phyloP scores from a whole-genome alignment of 225 moss, liverwort and hornwort species.

The Marchantia paleacea region DNA sequence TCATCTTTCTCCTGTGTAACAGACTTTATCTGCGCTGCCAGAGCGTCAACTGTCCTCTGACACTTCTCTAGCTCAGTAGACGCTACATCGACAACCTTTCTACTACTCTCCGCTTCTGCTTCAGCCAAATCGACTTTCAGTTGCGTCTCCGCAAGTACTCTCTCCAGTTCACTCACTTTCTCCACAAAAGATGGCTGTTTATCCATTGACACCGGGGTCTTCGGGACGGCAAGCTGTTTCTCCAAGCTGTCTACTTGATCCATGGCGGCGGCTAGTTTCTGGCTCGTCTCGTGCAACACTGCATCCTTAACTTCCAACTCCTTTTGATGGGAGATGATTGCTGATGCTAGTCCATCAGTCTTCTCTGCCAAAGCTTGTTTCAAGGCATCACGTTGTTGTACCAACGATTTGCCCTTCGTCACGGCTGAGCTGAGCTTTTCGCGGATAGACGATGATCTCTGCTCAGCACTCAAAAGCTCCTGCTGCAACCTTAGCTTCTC shows the following conservation, averaged over 20 bases:
- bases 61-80: conserved; percentile 36
- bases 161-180: conserved; percentile 25
- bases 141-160: conserved; percentile 44
- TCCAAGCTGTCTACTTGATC: conserved; percentile 23
- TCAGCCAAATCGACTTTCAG: conserved; percentile 28
- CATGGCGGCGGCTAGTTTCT: conserved; percentile 22
- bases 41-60: conserved; percentile 29
- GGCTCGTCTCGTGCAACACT: conserved; percentile 3
- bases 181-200: conserved; percentile 14
- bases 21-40: conserved; percentile 34
- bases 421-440: conserved; percentile 37
- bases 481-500: conserved; percentile 31
- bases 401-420: conserved; percentile 36
- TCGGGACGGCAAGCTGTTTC: conserved; percentile 20
- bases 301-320: conserved; percentile 29
- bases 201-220: conserved; percentile 1
- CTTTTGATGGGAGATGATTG: conserved; percentile 34
- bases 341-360: conserved; percentile 39
- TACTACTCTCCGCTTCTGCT: conserved; percentile 36
- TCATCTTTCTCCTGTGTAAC: conserved; percentile 40
- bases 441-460: conserved; percentile 16
- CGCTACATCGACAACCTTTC: conserved; percentile 20
- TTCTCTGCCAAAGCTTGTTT: conserved; percentile 38
- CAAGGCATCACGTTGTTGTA: conserved; percentile 35
- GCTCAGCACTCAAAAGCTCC: conserved; percentile 26